phyloP scores from a whole-genome alignment of 1,284 basidiomycete species.

The Wallemia mellicola region DNA sequence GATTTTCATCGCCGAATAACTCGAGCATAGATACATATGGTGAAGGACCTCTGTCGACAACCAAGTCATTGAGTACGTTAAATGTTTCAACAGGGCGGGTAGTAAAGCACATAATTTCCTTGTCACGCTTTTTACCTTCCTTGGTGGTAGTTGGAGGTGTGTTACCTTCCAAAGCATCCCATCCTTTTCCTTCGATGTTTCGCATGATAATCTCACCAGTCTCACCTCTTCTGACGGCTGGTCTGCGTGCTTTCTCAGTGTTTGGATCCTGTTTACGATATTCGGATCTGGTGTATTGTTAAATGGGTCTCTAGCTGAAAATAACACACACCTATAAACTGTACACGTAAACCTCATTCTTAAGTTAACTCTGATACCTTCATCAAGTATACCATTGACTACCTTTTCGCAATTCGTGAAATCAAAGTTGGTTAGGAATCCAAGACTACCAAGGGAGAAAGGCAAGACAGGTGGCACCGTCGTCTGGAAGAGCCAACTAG shows the following conservation, averaged over 20 bases:
- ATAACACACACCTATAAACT: conserved; percentile 56
- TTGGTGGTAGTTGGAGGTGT: conserved; percentile 22
- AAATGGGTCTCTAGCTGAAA: conserved; percentile 11
- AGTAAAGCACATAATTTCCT: conserved; percentile 91
- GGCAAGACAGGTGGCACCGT: conserved; percentile 92
- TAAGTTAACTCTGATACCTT: conserved; percentile 84
- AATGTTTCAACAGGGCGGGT: conserved; percentile 87
- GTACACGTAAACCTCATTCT: conserved; percentile 99
- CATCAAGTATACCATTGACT: conserved; percentile 66
- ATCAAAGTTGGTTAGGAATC: conserved; percentile 95
- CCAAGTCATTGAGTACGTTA: conserved; percentile 90
- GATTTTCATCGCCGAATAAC: conserved; percentile 92
- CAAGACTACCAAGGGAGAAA: conserved; percentile 91
- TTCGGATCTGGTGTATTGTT: not conserved
- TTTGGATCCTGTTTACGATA: conserved; percentile 3
- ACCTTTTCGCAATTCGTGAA: conserved; percentile 61
- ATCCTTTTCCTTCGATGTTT: conserved; percentile 55
- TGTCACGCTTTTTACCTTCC: conserved; percentile 26
- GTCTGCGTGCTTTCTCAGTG: conserved; percentile 3
- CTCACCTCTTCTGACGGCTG: conserved; percentile 58
- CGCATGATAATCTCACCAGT: conserved; percentile 87
- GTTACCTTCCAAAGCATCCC: conserved; percentile 68
- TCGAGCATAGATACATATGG: conserved; percentile 90
- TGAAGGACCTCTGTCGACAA: conserved; percentile 90
- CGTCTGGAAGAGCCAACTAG: conserved; percentile 94